phyloP scores from a whole-genome alignment of 345 rosid genomes.

The Populus euphratica region DNA sequence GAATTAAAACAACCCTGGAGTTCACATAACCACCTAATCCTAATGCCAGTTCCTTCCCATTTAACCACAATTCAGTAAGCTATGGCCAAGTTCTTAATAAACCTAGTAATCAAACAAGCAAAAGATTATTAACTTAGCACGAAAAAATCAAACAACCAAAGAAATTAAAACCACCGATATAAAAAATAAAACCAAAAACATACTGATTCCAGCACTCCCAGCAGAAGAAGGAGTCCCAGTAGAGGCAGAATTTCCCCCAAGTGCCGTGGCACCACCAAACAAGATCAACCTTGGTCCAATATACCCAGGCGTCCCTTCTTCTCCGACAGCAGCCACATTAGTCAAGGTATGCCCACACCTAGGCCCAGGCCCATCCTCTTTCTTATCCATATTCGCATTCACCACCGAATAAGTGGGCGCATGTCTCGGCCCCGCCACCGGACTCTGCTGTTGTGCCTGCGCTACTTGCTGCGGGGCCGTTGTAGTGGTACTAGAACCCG shows the following conservation, averaged over 20 bases:
- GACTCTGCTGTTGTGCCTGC: slow-evolving; percentile 32
- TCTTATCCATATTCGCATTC: slow-evolving; percentile 74
- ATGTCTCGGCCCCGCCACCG: slow-evolving; percentile 74
- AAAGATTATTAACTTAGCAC: not conserved
- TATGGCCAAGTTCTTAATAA: not conserved
- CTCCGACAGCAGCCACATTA: slow-evolving; percentile 90
- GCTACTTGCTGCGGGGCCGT: slow-evolving; percentile 27
- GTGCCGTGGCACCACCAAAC: slow-evolving; percentile 96
- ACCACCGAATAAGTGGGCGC: slow-evolving; percentile 86
- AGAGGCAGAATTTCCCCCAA: slow-evolving; percentile 89
- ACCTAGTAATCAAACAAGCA: not conserved
- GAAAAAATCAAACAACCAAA: not conserved
- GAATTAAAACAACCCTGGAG: not conserved
- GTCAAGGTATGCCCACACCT: slow-evolving; percentile 97
- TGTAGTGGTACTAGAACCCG: slow-evolving; percentile 17
- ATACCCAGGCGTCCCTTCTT: slow-evolving; percentile 73
- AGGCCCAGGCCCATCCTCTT: slow-evolving; percentile 96
- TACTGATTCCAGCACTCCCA: slow-evolving; percentile 97
- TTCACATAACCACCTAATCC: not conserved
- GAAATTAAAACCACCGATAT: slow-evolving; percentile 3
- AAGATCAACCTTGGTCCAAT: slow-evolving; percentile 88
- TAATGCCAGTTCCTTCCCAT: not conserved
- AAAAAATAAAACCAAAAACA: slow-evolving; percentile 16
- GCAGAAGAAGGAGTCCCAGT: slow-evolving; percentile 90
- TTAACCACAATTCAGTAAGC: not conserved